A percentile compares a stretch with the other conserved stretches of the same genome.
These are phyloP conservation scores for Pyrenochaeta sp. DNA, from an alignment of 2,329 filamentous ascomycete species.

Conservation along the genomic window DNA sequence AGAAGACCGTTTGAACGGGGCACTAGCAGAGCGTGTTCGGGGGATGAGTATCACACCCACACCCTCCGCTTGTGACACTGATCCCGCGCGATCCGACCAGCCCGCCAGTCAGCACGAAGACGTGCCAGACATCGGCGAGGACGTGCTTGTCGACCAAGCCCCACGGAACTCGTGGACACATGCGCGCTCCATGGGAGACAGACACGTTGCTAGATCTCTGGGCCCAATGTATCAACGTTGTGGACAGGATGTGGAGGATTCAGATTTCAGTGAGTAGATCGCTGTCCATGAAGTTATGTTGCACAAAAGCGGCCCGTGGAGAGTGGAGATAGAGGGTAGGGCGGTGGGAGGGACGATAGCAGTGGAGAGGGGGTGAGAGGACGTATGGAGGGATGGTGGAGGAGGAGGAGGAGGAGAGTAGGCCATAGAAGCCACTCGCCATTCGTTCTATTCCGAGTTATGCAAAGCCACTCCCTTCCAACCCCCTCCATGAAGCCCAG, in stretches of 20 bases:
- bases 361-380: neutral
- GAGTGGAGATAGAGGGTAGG: neutral
- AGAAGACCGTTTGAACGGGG: neutral
- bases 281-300: conserved; percentile 11
- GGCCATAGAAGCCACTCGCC: too few species aligned
- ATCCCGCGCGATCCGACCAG: too few species aligned
- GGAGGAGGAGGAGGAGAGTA: neutral
- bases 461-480: too few species aligned
- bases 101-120: too few species aligned
- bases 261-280: conserved; percentile 19
- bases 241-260: conserved; percentile 2
- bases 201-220: conserved; percentile 4
- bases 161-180: conserved; percentile 5
- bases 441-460: too few species aligned
- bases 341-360: neutral
- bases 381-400: neutral
- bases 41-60: conserved; percentile 21
- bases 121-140: too few species aligned
- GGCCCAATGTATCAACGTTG: neutral
- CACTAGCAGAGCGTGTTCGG: neutral
- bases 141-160: neutral
- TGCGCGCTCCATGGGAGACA: conserved; percentile 6
- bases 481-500: too few species aligned
- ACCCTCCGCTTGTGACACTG: neutral
- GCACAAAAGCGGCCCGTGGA: neutral